Base-by-base conservation (phyloP, 2,329 filamentous ascomycete species). In the Xylaria sp. region DNA sequence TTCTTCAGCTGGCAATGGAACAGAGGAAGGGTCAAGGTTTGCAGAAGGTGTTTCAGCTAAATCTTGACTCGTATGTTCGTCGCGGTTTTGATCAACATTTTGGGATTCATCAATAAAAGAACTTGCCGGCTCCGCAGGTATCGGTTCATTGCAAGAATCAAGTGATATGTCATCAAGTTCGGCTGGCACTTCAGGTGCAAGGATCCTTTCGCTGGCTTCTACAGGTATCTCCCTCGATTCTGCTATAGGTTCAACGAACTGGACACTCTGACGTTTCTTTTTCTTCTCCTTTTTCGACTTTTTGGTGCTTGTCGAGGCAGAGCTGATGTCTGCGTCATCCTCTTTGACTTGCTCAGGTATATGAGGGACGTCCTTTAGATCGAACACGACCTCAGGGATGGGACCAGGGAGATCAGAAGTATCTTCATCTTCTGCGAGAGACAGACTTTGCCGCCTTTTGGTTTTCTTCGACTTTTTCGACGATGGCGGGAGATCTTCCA, bases 201-300 rank as follows among this genome's bases (percentile, higher is more conserved):
- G 39, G 51, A 63, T 52, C 12, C 58, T 64, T 46, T 39, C 39
- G 20, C 15, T 59, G 39, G 36, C 36, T 13, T 74, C 68, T 59
- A 9, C 23, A 5, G 72, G 62, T 25, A 66, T 61, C 36, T 74
- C 70, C 46, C 67, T 66, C 46, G 64, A 48, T 36, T 74, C 68
- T 48, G 74, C 71, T 20, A 72, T 56, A 15, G 73, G 71, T 6
- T 74, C 74, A 23, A 71, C 66, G 41, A 74, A 68, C 46, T 76
- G 71, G 31, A 75, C 69, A 68, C 68, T 74, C 46, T 74, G 70
- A 18, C 63, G 72, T 67, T 78, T 77, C 66, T 77, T 73, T 49
- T 72, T 71, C 67, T 72, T 71, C 33, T 72, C 71, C 62, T 76
- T 75, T 66, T 77, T 76, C 10, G 75, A 64, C 39, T 69, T 71